Base-by-base conservation (phyloP, 2,329 filamentous ascomycete genomes). In the Plectosphaerella plurivora region DNA sequence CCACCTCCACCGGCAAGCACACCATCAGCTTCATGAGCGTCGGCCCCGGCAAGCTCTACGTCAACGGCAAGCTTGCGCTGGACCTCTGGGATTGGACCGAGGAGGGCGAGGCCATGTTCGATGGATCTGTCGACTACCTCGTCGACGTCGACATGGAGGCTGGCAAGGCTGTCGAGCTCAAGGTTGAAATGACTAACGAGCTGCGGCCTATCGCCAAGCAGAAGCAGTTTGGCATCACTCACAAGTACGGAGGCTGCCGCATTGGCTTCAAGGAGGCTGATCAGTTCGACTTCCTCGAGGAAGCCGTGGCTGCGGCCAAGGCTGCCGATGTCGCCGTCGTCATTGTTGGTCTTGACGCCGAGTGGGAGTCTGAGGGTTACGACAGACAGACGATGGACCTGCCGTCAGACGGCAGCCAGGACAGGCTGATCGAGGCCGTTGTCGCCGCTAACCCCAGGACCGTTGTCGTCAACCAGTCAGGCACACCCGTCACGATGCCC, bases 301-400 rank as follows among this genome's bases (percentile, higher is more conserved):
- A 88, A 62, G 87, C 87, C 1, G 79, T 86, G 4, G 75, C 81
- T 18, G 73, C 76, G 2, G 87, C 87, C 9, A 79, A 72, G 55
- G 73, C 74, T 3, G 82, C 84, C 0, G 86, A 89, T 60, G 82
- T 87, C 14, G 86, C 86, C 3, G 72, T 90, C 7, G 76, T 90
- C 2, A 77, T 89, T 47, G 80, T 88, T 10, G 87, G 87, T 1
- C 73, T 89, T 1, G 86, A 89, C 63, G 81, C 81, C 6, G 87
- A 90, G 64, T 90, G 86, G 86, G 87, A 90, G 63, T 88, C 85
- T 2, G 87, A 89, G 65, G 86, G 86, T 2, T 87, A 87, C 54
- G 86, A 89, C 62, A 78, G 86, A 46, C 88, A 88, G 64, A 88
- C 89, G 59, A 75, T 91, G 56, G 87, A 87, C 15, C 70, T 89